Evolutionary conservation across 495 filamentous ascomycete species (phyloP).

Genomic region (Xylaria grammica): DNA sequence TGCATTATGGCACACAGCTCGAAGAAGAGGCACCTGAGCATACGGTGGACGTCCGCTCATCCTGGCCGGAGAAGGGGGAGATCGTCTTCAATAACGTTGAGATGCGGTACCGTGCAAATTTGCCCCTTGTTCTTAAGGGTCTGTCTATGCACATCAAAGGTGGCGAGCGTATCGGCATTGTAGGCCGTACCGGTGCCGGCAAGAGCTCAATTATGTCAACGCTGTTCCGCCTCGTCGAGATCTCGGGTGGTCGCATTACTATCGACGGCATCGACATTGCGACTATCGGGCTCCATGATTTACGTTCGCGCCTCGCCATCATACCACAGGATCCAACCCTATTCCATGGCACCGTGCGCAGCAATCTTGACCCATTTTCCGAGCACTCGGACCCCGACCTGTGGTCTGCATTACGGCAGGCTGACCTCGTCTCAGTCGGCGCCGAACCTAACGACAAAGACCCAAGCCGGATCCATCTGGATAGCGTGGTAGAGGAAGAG

Average conservation of each 20-base stretch:
- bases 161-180: conserved; percentile 91
- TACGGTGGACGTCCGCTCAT: conserved; percentile 65
- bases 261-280: conserved; percentile 93
- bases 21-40: conserved; percentile 88
- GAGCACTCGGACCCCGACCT: conserved; percentile 87
- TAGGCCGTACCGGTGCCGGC: conserved; percentile 91
- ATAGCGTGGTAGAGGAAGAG: conserved; percentile 87
- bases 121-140: conserved; percentile 84
- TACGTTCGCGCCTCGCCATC: conserved; percentile 87
- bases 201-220: conserved; percentile 95
- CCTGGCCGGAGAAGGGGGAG: conserved; percentile 85
- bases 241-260: conserved; percentile 80
- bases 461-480: conserved; percentile 72
- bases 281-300: conserved; percentile 81
- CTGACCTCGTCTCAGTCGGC: conserved; percentile 70
- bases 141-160: conserved; percentile 77
- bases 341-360: conserved; percentile 88
- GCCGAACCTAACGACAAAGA: conserved; percentile 44
- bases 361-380: conserved; percentile 90
- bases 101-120: conserved; percentile 85
- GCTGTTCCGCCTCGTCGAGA: conserved; percentile 87
- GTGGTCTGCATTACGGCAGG: conserved; percentile 83
- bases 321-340: conserved; percentile 97
- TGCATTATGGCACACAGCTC: conserved; percentile 86
- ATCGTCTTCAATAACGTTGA: conserved; percentile 84